Conservation (phyloP, 2,329 filamentous ascomycete genomes). For the Aspergillus sojae region DNA sequence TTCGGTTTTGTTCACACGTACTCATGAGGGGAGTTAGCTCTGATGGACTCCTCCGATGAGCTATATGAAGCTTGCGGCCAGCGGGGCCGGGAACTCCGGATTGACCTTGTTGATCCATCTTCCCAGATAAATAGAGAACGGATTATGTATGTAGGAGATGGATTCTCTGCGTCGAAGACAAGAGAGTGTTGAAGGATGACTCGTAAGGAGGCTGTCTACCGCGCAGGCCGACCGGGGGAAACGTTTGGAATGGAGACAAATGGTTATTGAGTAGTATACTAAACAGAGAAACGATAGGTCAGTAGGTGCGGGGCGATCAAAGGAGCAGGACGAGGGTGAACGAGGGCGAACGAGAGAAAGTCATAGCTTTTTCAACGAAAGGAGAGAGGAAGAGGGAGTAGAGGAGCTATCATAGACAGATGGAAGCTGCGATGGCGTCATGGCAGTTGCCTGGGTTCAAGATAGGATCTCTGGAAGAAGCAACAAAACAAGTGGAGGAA, state of each 20-base stretch:
- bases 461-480: constrained; percentile 5
- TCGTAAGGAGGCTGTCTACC: constrained; percentile 27
- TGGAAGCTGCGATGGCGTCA: constrained; percentile 29
- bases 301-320: constrained; percentile 17
- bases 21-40: constrained; percentile 97
- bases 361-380: constrained; percentile 8
- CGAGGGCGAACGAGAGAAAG: constrained; percentile 9
- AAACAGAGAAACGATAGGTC: constrained; percentile 21
- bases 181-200: constrained; percentile 31
- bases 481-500: constrained; percentile 17
- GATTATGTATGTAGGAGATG: constrained; percentile 9
- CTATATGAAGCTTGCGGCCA: constrained; percentile 93
- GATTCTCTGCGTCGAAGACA: constrained; percentile 1
- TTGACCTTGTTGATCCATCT: constrained; percentile 69
- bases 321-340: constrained; percentile 7
- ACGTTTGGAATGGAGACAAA: constrained; percentile 18
- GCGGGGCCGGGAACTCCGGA: constrained; percentile 66
- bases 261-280: constrained; percentile 17
- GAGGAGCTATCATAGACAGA: background rate
- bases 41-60: constrained; percentile 93
- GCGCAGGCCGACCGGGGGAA: constrained; percentile 30
- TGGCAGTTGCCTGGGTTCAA: background rate
- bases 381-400: background rate
- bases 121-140: constrained; percentile 26
- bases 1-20: constrained; percentile 58